phyloP scores from a whole-genome alignment of 805 yeast species.

The Hermanozyma aechmeae region DNA sequence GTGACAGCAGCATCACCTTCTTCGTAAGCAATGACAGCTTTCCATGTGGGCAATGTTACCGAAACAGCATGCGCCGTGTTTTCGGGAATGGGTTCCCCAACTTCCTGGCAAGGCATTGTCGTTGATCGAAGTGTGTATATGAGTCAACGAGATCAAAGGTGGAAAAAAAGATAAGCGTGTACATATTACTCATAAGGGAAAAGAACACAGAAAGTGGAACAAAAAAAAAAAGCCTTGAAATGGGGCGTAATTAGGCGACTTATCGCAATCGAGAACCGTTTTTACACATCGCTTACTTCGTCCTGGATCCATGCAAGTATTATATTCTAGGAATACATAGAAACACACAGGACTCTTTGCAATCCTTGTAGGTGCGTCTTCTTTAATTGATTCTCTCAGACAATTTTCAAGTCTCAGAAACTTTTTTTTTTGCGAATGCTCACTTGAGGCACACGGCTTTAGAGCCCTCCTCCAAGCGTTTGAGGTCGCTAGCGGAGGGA shows the following conservation, averaged over 20 bases:
- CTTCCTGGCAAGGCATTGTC: conserved; percentile 28
- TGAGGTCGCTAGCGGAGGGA: conserved; percentile 19
- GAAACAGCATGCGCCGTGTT: conserved; percentile 90
- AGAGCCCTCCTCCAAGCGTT: no score
- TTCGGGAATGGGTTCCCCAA: conserved; percentile 84
- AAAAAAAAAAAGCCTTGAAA: no score
- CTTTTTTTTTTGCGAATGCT: background rate
- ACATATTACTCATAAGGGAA: no score
- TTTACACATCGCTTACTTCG: no score
- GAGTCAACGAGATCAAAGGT: no score
- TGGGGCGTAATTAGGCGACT: no score
- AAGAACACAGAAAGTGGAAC: no score
- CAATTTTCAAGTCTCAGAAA: background rate
- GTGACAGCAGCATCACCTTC: conserved; percentile 82
- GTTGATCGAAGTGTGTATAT: background rate
- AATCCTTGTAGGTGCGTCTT: background rate
- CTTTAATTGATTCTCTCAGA: background rate
- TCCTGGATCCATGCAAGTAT: no score
- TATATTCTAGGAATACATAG: no score
- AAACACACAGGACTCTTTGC: background rate
- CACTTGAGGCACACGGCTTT: no score
- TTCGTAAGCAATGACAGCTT: conserved; percentile 84
- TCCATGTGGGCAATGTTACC: conserved; percentile 94
- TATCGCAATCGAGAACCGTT: no score
- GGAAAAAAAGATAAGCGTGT: no score